These are phyloP conservation scores for Septoria linicola DNA, from an alignment of 2,329 filamentous ascomycete species.

Conservation along the genomic window DNA sequence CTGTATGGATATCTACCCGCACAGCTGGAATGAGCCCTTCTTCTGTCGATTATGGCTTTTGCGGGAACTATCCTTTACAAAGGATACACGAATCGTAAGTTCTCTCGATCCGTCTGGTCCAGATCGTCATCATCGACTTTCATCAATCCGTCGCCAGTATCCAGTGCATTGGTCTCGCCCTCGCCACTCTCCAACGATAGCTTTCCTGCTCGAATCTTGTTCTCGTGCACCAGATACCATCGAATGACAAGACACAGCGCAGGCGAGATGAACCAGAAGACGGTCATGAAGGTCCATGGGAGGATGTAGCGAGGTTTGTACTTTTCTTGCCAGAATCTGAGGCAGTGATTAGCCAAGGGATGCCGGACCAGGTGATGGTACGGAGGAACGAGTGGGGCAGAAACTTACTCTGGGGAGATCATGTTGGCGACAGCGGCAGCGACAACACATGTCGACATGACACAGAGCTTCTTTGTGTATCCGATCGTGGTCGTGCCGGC, in stretches of 20 bases:
- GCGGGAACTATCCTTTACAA: too few relatives aligned
- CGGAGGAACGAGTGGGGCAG: not conserved
- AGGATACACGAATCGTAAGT: slow-evolving; percentile 3
- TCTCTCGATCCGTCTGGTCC: slow-evolving; percentile 6
- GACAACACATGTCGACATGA: slow-evolving; percentile 5
- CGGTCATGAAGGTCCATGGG: slow-evolving; percentile 3
- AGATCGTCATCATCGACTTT: slow-evolving; percentile 1
- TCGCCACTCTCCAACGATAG: not conserved
- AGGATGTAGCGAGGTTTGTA: slow-evolving; percentile 7
- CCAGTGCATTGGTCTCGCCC: not conserved
- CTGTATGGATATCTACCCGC: too few relatives aligned
- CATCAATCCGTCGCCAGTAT: slow-evolving; percentile 3
- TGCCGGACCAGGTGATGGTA: too few relatives aligned
- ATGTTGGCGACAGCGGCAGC: slow-evolving; percentile 2
- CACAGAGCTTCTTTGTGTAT: slow-evolving; percentile 6
- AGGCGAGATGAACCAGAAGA: slow-evolving; percentile 4
- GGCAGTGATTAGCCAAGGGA: too few relatives aligned
- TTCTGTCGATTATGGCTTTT: too few relatives aligned
- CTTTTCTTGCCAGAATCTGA: slow-evolving; percentile 5
- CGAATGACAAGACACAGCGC: slow-evolving; percentile 3
- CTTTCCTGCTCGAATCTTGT: slow-evolving; percentile 2
- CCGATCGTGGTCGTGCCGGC: slow-evolving; percentile 4
- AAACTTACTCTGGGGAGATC: slow-evolving; percentile 2
- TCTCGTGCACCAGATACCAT: slow-evolving; percentile 1
- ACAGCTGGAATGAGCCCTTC: too few relatives aligned